Conservation (phyloP, 2,329 filamentous ascomycete species). For the Talaromyces sp. region DNA sequence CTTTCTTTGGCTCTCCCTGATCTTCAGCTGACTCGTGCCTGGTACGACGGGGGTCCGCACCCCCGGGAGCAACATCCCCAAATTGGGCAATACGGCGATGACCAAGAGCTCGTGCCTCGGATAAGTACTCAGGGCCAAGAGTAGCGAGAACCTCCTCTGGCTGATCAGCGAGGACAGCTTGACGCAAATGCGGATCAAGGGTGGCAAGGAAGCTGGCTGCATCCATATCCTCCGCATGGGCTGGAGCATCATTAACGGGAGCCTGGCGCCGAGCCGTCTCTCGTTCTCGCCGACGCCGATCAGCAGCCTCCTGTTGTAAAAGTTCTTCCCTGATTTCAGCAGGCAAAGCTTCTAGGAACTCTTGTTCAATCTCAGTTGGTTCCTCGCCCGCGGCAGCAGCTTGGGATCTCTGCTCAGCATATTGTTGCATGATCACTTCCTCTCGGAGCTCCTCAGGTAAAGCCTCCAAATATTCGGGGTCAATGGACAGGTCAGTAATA, state of each 20-base stretch:
- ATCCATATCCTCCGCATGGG: slow-evolving; percentile 81
- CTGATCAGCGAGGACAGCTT: slow-evolving; percentile 87
- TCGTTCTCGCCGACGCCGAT: slow-evolving; percentile 83
- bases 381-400: slow-evolving; percentile 72
- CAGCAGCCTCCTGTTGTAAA: slow-evolving; percentile 84
- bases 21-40: slow-evolving; percentile 44
- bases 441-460: slow-evolving; percentile 95
- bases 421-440: slow-evolving; percentile 90
- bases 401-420: slow-evolving; percentile 79
- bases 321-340: slow-evolving; percentile 89
- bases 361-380: slow-evolving; percentile 70
- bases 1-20: slow-evolving; percentile 59
- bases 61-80: slow-evolving; percentile 42
- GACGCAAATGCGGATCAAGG: slow-evolving; percentile 79
- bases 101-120: slow-evolving; percentile 76
- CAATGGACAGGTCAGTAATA: slow-evolving; percentile 92
- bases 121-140: slow-evolving; percentile 81
- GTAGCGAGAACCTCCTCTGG: slow-evolving; percentile 84
- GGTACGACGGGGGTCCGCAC: slow-evolving; percentile 35
- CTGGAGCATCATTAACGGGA: slow-evolving; percentile 47
- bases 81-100: slow-evolving; percentile 60
- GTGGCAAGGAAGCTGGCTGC: slow-evolving; percentile 89
- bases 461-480: slow-evolving; percentile 92
- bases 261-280: slow-evolving; percentile 74
- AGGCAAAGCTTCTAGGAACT: slow-evolving; percentile 91